Percentiles rank a stretch among this genome's conserved stretches.
phyloP scores from a whole-genome alignment of 805 yeast genomes.

The Saturnispora bothae region DNA sequence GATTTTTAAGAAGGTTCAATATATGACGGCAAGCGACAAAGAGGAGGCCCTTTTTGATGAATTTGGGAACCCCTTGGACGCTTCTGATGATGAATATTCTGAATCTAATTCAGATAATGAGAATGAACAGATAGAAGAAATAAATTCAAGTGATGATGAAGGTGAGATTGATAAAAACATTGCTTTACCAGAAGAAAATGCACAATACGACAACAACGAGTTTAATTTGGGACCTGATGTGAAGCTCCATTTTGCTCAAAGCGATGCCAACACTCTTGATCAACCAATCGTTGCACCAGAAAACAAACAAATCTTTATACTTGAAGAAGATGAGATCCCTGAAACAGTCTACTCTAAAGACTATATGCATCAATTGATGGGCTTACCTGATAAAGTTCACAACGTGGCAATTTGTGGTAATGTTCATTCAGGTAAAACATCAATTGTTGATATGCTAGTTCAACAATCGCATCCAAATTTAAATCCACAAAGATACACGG shows the following conservation, averaged over 20 bases:
- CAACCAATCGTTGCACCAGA: constrained; percentile 60
- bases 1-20: no score
- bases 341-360: constrained; percentile 48
- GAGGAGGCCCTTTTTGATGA: constrained; percentile 73
- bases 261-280: constrained; percentile 34
- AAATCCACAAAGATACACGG: constrained; percentile 51
- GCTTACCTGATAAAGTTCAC: constrained; percentile 53
- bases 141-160: constrained; percentile 10
- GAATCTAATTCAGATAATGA: constrained; percentile 29
- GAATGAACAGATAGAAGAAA: neutral
- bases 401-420: constrained; percentile 76
- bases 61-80: constrained; percentile 63
- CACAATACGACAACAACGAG: no score
- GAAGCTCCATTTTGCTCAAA: constrained; percentile 45
- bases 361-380: constrained; percentile 40
- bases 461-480: constrained; percentile 51
- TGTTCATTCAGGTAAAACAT: constrained; percentile 78
- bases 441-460: constrained; percentile 59
- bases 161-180: constrained; percentile 17
- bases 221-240: constrained; percentile 53
- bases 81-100: constrained; percentile 29
- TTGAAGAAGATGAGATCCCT: constrained; percentile 50
- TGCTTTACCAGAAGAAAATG: constrained; percentile 36
- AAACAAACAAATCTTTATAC: constrained; percentile 30
- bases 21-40: no score